A percentile compares a stretch with the other conserved stretches of the same genome.
These are phyloP conservation scores for Lepidium aucheri DNA, from an alignment of 345 rosid species.

Conservation along the genomic window DNA sequence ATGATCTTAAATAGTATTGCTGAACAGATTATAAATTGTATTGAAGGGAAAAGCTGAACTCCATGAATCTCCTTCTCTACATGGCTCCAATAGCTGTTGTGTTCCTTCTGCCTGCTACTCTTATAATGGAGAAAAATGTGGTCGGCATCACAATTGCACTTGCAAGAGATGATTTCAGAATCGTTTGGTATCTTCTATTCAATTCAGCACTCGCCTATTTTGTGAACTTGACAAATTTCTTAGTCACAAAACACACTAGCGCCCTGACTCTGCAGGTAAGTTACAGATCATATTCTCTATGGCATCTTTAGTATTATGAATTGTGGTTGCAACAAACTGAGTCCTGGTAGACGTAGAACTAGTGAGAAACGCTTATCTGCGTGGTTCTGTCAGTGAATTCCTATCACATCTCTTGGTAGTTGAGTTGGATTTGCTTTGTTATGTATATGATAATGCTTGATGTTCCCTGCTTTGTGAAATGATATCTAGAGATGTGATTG, in stretches of 20 bases:
- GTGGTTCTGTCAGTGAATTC: neutral
- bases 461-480: neutral
- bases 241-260: slow-evolving; percentile 99
- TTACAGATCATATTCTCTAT: neutral
- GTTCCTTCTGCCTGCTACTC: slow-evolving; percentile 86
- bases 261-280: slow-evolving; percentile 96
- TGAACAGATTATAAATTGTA: slow-evolving; percentile 11
- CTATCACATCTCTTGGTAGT: neutral
- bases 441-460: neutral
- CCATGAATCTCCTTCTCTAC: slow-evolving; percentile 95
- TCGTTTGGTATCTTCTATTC: slow-evolving; percentile 91
- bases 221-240: slow-evolving; percentile 92
- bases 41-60: slow-evolving; percentile 94
- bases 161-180: slow-evolving; percentile 81
- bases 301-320: neutral
- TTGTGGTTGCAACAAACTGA: neutral
- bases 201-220: slow-evolving; percentile 91
- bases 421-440: neutral
- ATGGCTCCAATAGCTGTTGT: slow-evolving; percentile 99
- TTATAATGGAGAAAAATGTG: slow-evolving; percentile 89
- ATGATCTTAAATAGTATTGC: neutral
- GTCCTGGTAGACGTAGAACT: neutral
- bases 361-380: neutral
- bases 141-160: slow-evolving; percentile 94
- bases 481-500: neutral